phyloP scores from a whole-genome alignment of 2,329 filamentous ascomycete species.

The Sclerotiophoma versabilis region DNA sequence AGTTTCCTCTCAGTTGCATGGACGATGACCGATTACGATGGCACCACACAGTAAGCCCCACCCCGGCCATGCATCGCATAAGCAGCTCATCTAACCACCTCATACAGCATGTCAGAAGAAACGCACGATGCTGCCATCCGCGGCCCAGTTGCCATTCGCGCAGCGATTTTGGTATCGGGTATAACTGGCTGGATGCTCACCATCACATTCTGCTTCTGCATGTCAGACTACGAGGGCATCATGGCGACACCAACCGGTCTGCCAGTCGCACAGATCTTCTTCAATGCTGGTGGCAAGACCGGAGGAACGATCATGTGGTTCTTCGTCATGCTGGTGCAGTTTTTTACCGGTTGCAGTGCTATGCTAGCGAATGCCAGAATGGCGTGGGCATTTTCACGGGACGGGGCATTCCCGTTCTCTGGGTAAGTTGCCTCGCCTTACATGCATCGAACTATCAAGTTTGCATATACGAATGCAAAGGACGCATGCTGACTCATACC shows the following conservation, averaged over 20 bases:
- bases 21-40: constrained; percentile 75
- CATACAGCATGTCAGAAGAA: constrained; percentile 68
- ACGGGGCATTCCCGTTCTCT: constrained; percentile 68
- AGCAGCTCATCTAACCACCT: constrained; percentile 33
- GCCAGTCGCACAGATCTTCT: constrained; percentile 64
- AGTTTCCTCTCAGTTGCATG: constrained; percentile 64
- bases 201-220: constrained; percentile 69
- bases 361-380: constrained; percentile 70
- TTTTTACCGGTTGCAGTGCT: constrained; percentile 69
- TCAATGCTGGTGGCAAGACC: constrained; percentile 64
- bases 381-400: constrained; percentile 67
- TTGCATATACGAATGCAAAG: not conserved
- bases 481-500: constrained; percentile 24
- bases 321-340: constrained; percentile 68
- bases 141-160: constrained; percentile 66
- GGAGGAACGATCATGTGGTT: constrained; percentile 69
- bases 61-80: constrained; percentile 19
- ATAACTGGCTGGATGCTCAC: constrained; percentile 68
- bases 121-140: constrained; percentile 68
- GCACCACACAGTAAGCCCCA: constrained; percentile 65
- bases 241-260: constrained; percentile 65
- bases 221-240: constrained; percentile 64
- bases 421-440: constrained; percentile 46
- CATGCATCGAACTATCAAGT: not conserved
- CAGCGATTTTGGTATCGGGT: constrained; percentile 66